phyloP scores from a whole-genome alignment of 768 basidiomycete genomes.

The Pilatotrama ljubarskyi region DNA sequence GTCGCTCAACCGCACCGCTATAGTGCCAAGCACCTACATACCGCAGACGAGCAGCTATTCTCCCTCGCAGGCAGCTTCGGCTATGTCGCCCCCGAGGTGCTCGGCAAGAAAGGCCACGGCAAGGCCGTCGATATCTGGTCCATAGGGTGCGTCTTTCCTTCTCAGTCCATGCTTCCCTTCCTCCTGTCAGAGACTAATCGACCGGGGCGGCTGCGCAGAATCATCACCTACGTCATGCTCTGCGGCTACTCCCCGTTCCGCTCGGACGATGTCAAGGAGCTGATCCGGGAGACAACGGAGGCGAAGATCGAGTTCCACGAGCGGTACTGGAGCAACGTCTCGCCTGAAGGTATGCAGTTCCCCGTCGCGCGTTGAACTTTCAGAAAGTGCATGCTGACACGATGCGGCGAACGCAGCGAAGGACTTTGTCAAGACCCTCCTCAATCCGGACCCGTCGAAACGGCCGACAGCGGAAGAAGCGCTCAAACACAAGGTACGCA shows the following conservation, averaged over 20 bases:
- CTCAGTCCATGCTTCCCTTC: not conserved
- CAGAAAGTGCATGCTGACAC: not conserved
- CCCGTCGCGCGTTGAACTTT: not conserved
- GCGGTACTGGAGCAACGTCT: conserved; percentile 91
- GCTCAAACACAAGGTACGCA: conserved; percentile 59
- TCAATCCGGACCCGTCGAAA: conserved; percentile 67
- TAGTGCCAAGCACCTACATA: conserved; percentile 84
- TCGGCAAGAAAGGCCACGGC: conserved; percentile 80
- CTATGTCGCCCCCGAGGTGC: conserved; percentile 89
- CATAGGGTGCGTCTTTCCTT: conserved; percentile 62
- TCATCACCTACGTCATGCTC: conserved; percentile 93
- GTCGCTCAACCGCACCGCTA: not conserved
- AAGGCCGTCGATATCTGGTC: conserved; percentile 95
- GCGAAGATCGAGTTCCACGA: conserved; percentile 92
- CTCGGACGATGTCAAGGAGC: conserved; percentile 70
- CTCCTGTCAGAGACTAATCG: not conserved
- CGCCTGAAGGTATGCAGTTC: conserved; percentile 55
- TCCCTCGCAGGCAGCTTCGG: conserved; percentile 82
- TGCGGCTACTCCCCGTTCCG: conserved; percentile 97
- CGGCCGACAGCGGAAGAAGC: conserved; percentile 79
- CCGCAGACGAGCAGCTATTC: conserved; percentile 67
- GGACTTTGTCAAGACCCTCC: conserved; percentile 70
- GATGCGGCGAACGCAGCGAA: conserved; percentile 58
- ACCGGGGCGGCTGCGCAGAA: conserved; percentile 43
- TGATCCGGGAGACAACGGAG: conserved; percentile 81